Conservation (phyloP, 345 rosid genomes). For the Noccaea bulbosa region DNA sequence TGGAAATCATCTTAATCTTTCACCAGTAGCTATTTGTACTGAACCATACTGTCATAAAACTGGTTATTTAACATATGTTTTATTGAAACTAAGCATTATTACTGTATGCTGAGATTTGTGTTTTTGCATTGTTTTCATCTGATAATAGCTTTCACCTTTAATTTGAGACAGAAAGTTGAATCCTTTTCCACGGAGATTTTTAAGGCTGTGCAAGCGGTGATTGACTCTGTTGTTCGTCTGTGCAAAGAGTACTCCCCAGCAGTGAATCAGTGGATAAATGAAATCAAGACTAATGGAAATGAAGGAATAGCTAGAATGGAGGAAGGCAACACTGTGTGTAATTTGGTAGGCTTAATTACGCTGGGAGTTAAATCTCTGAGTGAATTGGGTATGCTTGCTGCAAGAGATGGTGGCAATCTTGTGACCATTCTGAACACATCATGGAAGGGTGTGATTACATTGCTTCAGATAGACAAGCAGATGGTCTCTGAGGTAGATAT, state of each 20-base stretch:
- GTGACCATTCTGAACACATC: conserved; percentile 85
- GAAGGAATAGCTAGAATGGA: conserved; percentile 37
- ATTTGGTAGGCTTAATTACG: conserved; percentile 52
- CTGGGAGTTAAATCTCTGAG: conserved; percentile 59
- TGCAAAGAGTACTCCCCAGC: conserved; percentile 61
- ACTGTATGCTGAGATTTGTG: conserved; percentile 18
- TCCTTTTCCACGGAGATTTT: conserved; percentile 59
- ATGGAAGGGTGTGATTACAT: conserved; percentile 89
- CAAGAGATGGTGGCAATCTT: conserved; percentile 80
- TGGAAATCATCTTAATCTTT: conserved; percentile 7
- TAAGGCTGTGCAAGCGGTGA: conserved; percentile 61
- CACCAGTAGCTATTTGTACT: background rate
- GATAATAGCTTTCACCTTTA: conserved; percentile 24
- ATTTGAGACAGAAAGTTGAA: conserved; percentile 57
- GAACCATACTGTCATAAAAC: background rate
- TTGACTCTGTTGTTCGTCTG: conserved; percentile 62
- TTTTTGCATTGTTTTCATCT: conserved; percentile 18
- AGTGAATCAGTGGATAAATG: conserved; percentile 47
- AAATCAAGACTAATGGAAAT: conserved; percentile 34
- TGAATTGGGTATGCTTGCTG: conserved; percentile 77
- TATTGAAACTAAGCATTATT: background rate
- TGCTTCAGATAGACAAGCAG: too few species aligned
- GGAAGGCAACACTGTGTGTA: conserved; percentile 43
- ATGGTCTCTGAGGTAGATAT: conserved; percentile 53
- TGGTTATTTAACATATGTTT: conserved; percentile 6